These are phyloP conservation scores for Arthroderma sp. DNA, from an alignment of 2,329 filamentous ascomycete genomes.

Conservation along the genomic window DNA sequence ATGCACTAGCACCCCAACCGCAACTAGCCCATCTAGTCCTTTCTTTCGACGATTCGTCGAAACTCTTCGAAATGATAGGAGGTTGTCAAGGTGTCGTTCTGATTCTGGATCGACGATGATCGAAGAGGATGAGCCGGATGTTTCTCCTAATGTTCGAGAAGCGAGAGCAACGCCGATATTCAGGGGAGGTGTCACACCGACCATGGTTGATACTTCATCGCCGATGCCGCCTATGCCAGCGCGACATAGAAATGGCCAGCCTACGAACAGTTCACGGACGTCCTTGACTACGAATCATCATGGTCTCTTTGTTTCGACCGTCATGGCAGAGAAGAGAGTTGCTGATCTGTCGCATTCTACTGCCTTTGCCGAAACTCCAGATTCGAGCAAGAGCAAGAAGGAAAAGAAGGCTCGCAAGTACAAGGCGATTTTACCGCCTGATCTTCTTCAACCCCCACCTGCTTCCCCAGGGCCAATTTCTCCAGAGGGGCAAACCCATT, in stretches of 20 bases:
- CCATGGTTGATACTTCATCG: slow-evolving; percentile 2
- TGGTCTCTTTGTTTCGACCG: background rate
- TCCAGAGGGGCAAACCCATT: slow-evolving; percentile 48
- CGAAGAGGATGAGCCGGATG: slow-evolving; percentile 18
- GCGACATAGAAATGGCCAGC: background rate
- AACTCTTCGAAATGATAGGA: slow-evolving; percentile 9
- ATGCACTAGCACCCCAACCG: slow-evolving; percentile 1
- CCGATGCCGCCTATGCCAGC: background rate
- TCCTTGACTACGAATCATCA: no score
- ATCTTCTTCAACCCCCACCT: slow-evolving; percentile 39
- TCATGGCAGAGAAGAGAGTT: background rate
- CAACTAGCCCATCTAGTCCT: slow-evolving; percentile 14
- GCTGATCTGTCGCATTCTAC: background rate
- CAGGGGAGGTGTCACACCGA: slow-evolving; percentile 9
- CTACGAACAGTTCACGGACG: no score
- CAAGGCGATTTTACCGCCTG: slow-evolving; percentile 46
- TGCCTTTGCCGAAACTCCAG: background rate
- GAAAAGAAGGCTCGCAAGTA: slow-evolving; percentile 30
- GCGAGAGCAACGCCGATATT: slow-evolving; percentile 17
- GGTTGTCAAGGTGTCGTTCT: slow-evolving; percentile 4
- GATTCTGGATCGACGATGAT: slow-evolving; percentile 16
- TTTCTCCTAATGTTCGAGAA: slow-evolving; percentile 19
- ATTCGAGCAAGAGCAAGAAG: background rate
- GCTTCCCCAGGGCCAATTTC: slow-evolving; percentile 50
- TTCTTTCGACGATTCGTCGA: slow-evolving; percentile 14